Evolutionary conservation across 805 yeast genomes (phyloP).

Genomic region (Teunomyces atbi): DNA sequence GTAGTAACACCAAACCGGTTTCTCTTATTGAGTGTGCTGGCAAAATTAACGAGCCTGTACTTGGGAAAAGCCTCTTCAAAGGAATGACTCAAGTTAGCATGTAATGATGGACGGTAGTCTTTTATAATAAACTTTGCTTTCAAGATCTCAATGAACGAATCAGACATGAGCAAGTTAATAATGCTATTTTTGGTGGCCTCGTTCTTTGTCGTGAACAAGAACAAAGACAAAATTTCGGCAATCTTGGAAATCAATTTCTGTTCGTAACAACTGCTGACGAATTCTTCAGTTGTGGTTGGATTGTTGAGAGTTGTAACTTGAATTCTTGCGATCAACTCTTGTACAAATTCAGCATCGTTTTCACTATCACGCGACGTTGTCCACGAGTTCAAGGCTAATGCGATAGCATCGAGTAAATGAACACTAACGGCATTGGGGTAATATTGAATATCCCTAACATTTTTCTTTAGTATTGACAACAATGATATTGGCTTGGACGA

Average conservation of each 20-base stretch:
- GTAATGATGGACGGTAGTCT: slow-evolving; percentile 47
- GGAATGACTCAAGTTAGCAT: slow-evolving; percentile 40
- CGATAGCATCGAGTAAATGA: slow-evolving; percentile 68
- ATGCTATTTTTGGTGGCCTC: slow-evolving; percentile 43
- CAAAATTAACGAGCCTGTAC: slow-evolving; percentile 50
- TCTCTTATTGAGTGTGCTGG: slow-evolving; percentile 41
- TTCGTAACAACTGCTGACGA: slow-evolving; percentile 47
- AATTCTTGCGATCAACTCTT: slow-evolving; percentile 38
- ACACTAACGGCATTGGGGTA: slow-evolving; percentile 65
- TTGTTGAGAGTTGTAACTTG: slow-evolving; percentile 16
- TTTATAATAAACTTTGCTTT: slow-evolving; percentile 38
- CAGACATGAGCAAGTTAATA: slow-evolving; percentile 37
- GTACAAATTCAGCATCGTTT: slow-evolving; percentile 47
- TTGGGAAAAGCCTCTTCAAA: slow-evolving; percentile 52
- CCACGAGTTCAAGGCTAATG: slow-evolving; percentile 78
- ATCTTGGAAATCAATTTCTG: slow-evolving; percentile 63
- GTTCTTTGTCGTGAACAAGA: slow-evolving; percentile 57
- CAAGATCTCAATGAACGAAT: slow-evolving; percentile 31
- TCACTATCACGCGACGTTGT: slow-evolving; percentile 55
- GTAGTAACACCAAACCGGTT: slow-evolving; percentile 52
- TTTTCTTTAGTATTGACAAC: slow-evolving; percentile 53
- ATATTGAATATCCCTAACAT: slow-evolving; percentile 48
- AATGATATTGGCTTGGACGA: slow-evolving; percentile 37
- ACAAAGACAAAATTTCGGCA: slow-evolving; percentile 72
- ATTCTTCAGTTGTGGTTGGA: slow-evolving; percentile 18